Percentiles rank a stretch among this genome's conserved stretches.
Evolutionary conservation across 208 protist species (phyloP).

Genomic region (Leishmania gerbilli): DNA sequence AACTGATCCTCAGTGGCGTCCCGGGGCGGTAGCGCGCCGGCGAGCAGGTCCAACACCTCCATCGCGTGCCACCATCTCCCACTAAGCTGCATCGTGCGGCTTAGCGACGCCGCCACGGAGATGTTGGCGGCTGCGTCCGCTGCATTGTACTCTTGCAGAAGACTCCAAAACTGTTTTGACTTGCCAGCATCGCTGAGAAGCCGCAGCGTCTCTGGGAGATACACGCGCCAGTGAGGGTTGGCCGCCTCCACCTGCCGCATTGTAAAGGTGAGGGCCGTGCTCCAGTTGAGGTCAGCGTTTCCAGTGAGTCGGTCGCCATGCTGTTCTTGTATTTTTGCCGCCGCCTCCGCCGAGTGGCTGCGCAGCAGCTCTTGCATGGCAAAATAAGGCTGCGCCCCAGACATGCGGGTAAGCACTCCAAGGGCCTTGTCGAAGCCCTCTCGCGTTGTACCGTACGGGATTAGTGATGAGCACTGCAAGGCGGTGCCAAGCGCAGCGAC

Average conservation of each 20-base stretch:
- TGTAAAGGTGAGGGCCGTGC: slow-evolving; percentile 44
- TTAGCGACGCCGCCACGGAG: slow-evolving; percentile 63
- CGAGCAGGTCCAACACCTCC: slow-evolving; percentile 75
- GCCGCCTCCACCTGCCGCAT: slow-evolving; percentile 22
- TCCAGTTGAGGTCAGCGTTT: slow-evolving; percentile 45
- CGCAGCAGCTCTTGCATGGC: slow-evolving; percentile 49
- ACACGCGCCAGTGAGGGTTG: slow-evolving; percentile 49
- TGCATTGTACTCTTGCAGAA: slow-evolving; percentile 53
- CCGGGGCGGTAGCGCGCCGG: slow-evolving; percentile 32
- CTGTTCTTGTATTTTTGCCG: slow-evolving; percentile 43
- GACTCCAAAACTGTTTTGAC: slow-evolving; percentile 40
- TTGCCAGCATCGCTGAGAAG: slow-evolving; percentile 84
- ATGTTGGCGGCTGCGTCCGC: slow-evolving; percentile 24
- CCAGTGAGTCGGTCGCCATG: slow-evolving; percentile 70
- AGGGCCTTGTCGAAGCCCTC: slow-evolving; percentile 31
- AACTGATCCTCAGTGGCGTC: slow-evolving; percentile 44
- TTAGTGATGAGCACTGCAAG: slow-evolving; percentile 23
- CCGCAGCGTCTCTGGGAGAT: slow-evolving; percentile 56
- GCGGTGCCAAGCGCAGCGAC: slow-evolving; percentile 21
- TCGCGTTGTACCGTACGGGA: slow-evolving; percentile 25
- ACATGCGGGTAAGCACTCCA: slow-evolving; percentile 44
- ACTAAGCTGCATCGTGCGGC: slow-evolving; percentile 44
- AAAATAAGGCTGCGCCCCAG: slow-evolving; percentile 58
- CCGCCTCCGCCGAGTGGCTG: slow-evolving; percentile 20
- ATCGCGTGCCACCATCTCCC: slow-evolving; percentile 63